Conservation (phyloP, 202 grass and related monocot species). For the Hordeum pubiflorum region DNA sequence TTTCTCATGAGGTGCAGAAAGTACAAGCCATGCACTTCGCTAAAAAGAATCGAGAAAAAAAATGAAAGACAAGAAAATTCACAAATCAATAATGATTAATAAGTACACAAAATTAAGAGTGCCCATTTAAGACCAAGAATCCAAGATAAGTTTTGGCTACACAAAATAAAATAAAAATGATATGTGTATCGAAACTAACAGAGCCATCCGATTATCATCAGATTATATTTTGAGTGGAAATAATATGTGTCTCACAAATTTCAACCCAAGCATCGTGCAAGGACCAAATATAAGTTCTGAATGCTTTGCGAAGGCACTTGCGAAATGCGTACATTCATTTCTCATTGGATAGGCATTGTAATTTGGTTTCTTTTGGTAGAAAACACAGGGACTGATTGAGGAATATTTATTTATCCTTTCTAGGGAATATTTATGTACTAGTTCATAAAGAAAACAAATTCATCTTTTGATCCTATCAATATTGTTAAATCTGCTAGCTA, state of each 20-base stretch:
- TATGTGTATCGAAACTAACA: neutral
- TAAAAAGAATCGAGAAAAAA: slow-evolving; percentile 16
- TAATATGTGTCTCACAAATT: neutral
- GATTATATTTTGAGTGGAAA: slow-evolving; percentile 1
- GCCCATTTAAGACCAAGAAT: slow-evolving; percentile 18
- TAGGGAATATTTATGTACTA: too few relatives aligned
- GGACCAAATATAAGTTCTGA: slow-evolving; percentile 9
- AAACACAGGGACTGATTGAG: slow-evolving; percentile 57
- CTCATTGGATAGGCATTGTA: slow-evolving; percentile 56
- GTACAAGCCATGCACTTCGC: slow-evolving; percentile 56
- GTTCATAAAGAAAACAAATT: too few relatives aligned
- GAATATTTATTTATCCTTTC: too few relatives aligned
- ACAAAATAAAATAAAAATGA: neutral
- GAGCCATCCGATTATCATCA: neutral
- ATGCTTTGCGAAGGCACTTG: slow-evolving; percentile 93
- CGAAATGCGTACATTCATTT: slow-evolving; percentile 83
- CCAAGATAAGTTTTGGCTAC: neutral
- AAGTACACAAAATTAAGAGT: neutral
- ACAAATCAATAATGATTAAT: neutral
- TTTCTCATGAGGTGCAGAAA: slow-evolving; percentile 55
- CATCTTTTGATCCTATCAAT: too few relatives aligned
- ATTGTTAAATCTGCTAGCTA: too few relatives aligned
- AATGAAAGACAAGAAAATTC: slow-evolving; percentile 14
- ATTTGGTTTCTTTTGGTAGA: slow-evolving; percentile 96
- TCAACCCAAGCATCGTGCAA: neutral